Percentiles rank a stretch among this genome's conserved stretches.
Evolutionary conservation across 2,329 filamentous ascomycete species (phyloP).

Genomic region (Hymenoscyphus salicellus): DNA sequence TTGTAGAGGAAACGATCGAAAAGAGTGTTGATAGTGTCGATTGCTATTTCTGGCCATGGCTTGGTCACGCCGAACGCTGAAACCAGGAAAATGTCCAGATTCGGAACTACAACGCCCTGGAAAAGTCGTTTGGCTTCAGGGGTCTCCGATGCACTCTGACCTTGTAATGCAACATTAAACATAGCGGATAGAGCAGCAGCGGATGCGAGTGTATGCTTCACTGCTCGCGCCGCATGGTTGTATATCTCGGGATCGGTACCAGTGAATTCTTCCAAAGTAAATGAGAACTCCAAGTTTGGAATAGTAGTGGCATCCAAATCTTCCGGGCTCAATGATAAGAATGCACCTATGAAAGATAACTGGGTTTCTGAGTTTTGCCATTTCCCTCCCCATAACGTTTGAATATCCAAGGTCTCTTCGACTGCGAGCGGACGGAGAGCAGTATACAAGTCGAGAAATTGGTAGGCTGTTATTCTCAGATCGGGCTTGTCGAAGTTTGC

Average conservation of each 20-base stretch:
- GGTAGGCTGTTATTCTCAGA: constrained; percentile 70
- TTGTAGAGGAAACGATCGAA: constrained; percentile 84
- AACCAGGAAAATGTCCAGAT: constrained; percentile 75
- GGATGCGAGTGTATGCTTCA: constrained; percentile 84
- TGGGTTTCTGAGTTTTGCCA: constrained; percentile 88
- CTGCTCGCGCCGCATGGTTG: constrained; percentile 61
- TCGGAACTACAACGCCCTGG: constrained; percentile 66
- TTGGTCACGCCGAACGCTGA: constrained; percentile 74
- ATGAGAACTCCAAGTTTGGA: constrained; percentile 74
- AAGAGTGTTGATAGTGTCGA: constrained; percentile 71
- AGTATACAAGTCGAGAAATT: constrained; percentile 79
- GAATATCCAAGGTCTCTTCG: constrained; percentile 71
- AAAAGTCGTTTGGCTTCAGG: constrained; percentile 64
- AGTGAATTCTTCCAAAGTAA: constrained; percentile 63
- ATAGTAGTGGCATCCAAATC: constrained; percentile 83
- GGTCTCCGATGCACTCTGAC: constrained; percentile 58
- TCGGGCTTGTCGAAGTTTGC: constrained; percentile 76
- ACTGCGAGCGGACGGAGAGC: constrained; percentile 72
- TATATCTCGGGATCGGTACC: constrained; percentile 58
- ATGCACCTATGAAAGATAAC: constrained; percentile 88
- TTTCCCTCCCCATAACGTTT: constrained; percentile 81
- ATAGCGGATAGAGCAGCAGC: constrained; percentile 74
- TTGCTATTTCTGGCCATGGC: constrained; percentile 71
- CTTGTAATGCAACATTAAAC: constrained; percentile 62
- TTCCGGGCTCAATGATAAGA: constrained; percentile 69